Conservation (phyloP, 1,139 yeast genomes). For the Kodamaea suecica region DNA sequence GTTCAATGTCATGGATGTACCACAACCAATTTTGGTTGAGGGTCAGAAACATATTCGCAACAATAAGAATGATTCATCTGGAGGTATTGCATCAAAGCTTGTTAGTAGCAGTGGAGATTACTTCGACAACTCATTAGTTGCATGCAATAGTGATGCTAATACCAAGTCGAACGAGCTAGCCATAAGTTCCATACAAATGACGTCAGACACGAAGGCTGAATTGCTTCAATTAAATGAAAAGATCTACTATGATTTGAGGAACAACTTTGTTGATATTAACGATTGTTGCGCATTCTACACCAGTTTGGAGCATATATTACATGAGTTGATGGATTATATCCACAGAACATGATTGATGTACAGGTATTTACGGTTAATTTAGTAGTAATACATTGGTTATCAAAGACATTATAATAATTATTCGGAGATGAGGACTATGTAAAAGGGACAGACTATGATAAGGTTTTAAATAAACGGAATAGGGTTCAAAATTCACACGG, state of each 20-base stretch:
- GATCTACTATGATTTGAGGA: conserved; percentile 40
- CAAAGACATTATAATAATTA: neutral
- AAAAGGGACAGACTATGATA: too few species aligned
- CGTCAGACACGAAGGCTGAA: conserved; percentile 20
- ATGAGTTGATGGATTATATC: conserved; percentile 39
- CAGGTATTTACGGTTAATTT: too few species aligned
- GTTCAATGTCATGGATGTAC: conserved; percentile 44
- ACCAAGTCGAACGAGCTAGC: conserved; percentile 12
- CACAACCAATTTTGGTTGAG: conserved; percentile 30
- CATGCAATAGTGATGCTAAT: conserved; percentile 4
- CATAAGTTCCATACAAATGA: conserved; percentile 9
- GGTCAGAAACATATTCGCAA: conserved; percentile 4
- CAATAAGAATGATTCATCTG: neutral
- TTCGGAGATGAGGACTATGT: conserved; percentile 1
- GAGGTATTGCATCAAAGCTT: neutral
- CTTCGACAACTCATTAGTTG: conserved; percentile 4
- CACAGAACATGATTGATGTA: conserved; percentile 10
- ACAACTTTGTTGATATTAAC: conserved; percentile 45
- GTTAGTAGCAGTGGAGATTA: conserved; percentile 4
- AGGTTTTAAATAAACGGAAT: too few species aligned
- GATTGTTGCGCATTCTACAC: conserved; percentile 47
- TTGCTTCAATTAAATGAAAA: conserved; percentile 37
- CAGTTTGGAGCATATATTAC: conserved; percentile 40
- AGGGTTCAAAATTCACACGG: too few species aligned
- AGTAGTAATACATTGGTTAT: too few species aligned